phyloP scores from a whole-genome alignment of 768 basidiomycete species.

The Russula griseocarnosa region DNA sequence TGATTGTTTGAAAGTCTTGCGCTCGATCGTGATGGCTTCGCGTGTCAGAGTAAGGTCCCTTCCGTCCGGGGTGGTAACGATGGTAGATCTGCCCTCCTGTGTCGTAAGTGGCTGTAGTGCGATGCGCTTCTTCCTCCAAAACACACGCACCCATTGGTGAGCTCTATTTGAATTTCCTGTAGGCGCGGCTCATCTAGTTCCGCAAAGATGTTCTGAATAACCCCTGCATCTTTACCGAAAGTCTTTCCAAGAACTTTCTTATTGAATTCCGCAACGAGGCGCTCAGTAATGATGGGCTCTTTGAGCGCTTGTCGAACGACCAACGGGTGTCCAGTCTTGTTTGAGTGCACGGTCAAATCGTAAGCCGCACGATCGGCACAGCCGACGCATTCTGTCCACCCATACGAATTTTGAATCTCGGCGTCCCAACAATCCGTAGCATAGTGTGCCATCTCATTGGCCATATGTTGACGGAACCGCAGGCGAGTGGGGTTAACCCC shows the following conservation, averaged over 20 bases:
- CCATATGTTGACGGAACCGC: slow-evolving; percentile 97
- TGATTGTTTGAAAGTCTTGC: slow-evolving; percentile 83
- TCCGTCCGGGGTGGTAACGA: slow-evolving; percentile 53
- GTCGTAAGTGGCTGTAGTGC: slow-evolving; percentile 21
- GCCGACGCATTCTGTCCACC: slow-evolving; percentile 99
- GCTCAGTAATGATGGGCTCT: slow-evolving; percentile 80
- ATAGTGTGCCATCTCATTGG: slow-evolving; percentile 99
- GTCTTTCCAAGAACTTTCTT: slow-evolving; percentile 87
- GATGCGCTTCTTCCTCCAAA: slow-evolving; percentile 14
- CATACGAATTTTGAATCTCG: slow-evolving; percentile 86
- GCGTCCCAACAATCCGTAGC: slow-evolving; percentile 99
- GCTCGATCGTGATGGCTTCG: slow-evolving; percentile 71
- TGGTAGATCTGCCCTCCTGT: slow-evolving; percentile 46
- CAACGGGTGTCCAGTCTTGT: slow-evolving; percentile 77
- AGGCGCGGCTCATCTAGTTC: slow-evolving; percentile 65
- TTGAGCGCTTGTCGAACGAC: slow-evolving; percentile 83
- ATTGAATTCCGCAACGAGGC: slow-evolving; percentile 73
- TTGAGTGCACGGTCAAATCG: slow-evolving; percentile 86
- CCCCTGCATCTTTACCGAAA: slow-evolving; percentile 77
- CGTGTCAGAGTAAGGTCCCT: slow-evolving; percentile 66
- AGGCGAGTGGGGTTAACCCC: slow-evolving; percentile 81
- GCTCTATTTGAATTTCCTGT: slow-evolving; percentile 59
- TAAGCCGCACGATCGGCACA: slow-evolving; percentile 98
- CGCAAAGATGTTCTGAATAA: slow-evolving; percentile 59
- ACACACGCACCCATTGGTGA: slow-evolving; percentile 65